These are phyloP conservation scores for Xylariaceae sp. DNA, from an alignment of 2,329 filamentous ascomycete species.

Conservation along the genomic window DNA sequence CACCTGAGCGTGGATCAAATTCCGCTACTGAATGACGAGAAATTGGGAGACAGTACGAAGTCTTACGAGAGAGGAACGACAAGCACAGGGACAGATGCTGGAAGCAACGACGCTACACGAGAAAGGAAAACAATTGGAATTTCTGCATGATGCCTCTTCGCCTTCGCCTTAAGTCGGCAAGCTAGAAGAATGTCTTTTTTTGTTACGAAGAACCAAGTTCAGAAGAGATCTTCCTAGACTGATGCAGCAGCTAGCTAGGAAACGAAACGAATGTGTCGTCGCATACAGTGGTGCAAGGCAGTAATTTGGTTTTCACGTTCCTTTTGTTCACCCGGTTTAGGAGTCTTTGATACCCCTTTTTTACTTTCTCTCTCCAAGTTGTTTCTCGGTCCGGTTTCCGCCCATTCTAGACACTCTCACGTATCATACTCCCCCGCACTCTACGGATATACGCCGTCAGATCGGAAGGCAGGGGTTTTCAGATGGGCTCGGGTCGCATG, in stretches of 20 bases:
- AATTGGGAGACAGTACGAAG: conserved; percentile 19
- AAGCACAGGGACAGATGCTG: conserved; percentile 43
- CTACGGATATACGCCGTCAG: neutral
- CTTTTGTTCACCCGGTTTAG: neutral
- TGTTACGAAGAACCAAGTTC: neutral
- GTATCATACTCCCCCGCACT: no score
- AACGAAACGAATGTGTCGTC: neutral
- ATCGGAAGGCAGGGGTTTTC: no score
- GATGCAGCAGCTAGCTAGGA: neutral
- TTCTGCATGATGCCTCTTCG: neutral
- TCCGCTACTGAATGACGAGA: conserved; percentile 51
- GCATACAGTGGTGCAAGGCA: neutral
- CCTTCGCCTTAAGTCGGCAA: neutral
- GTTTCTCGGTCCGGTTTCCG: neutral
- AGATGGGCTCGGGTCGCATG: no score
- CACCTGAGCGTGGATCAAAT: conserved; percentile 49
- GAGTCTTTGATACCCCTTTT: conserved; percentile 17
- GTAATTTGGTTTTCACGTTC: neutral
- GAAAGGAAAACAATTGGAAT: conserved; percentile 42
- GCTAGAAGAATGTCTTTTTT: neutral
- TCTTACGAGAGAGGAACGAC: conserved; percentile 19
- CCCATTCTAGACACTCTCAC: neutral
- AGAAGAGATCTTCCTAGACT: neutral
- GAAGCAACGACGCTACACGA: conserved; percentile 43
- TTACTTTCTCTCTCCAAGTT: neutral